These are phyloP conservation scores for Zopfochytrium polystomum DNA, from an alignment of 371 early-diverging fungal genomes.

Conservation along the genomic window DNA sequence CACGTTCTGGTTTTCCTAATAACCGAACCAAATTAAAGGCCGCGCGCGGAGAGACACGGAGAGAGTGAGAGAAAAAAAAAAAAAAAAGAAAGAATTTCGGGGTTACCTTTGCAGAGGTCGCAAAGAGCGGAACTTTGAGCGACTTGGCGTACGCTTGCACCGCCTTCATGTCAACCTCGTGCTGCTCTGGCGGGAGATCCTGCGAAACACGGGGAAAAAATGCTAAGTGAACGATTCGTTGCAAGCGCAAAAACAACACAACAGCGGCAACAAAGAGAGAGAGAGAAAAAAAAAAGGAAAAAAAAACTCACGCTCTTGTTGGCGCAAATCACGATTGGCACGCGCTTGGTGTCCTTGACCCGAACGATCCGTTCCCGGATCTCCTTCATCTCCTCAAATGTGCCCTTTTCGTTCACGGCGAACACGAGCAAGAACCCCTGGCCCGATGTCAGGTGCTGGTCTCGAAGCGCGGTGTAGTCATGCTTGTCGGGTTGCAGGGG, in stretches of 20 bases:
- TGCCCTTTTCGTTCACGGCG: slow-evolving; percentile 45
- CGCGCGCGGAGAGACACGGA: background rate
- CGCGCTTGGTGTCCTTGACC: slow-evolving; percentile 50
- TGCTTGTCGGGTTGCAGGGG: slow-evolving; percentile 33
- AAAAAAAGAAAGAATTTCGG: background rate
- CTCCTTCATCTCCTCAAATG: slow-evolving; percentile 56
- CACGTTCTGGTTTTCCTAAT: slow-evolving; percentile 52
- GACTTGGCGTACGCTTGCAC: slow-evolving; percentile 32
- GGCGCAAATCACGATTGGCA: slow-evolving; percentile 53
- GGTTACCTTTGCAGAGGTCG: slow-evolving; percentile 55
- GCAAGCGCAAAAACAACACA: background rate
- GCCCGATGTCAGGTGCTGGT: slow-evolving; percentile 53
- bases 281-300: slow-evolving; percentile 3
- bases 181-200: slow-evolving; percentile 49
- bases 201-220: slow-evolving; percentile 6
- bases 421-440: slow-evolving; percentile 58
- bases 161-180: slow-evolving; percentile 36
- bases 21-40: background rate
- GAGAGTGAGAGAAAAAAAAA: background rate
- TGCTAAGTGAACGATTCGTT: background rate
- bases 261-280: background rate
- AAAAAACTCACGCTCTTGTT: slow-evolving; percentile 54
- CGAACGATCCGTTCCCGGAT: slow-evolving; percentile 51
- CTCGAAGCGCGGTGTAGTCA: slow-evolving; percentile 54
- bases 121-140: slow-evolving; percentile 48